These are phyloP conservation scores for Aspergillus sp. DNA, from an alignment of 2,329 filamentous ascomycete genomes.

Conservation along the genomic window DNA sequence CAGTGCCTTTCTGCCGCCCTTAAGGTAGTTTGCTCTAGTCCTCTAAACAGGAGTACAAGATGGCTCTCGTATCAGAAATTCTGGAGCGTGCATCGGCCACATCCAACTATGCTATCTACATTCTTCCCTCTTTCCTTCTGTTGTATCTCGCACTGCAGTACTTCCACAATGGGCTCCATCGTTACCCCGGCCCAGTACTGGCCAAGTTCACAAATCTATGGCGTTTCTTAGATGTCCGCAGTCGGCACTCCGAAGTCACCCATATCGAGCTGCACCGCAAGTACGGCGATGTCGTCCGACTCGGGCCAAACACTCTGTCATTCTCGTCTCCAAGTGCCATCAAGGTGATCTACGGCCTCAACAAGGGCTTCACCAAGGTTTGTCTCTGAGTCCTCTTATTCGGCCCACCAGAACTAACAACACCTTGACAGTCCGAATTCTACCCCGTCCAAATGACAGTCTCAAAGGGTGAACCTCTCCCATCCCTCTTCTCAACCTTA, in stretches of 20 bases:
- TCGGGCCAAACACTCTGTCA: conserved; percentile 71
- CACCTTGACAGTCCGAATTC: conserved; percentile 61
- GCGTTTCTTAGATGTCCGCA: conserved; percentile 69
- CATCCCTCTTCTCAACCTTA: conserved; percentile 73
- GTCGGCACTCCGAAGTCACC: conserved; percentile 65
- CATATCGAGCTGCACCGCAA: conserved; percentile 68
- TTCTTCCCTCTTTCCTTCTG: neutral
- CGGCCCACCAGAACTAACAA: neutral
- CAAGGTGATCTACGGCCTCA: conserved; percentile 77
- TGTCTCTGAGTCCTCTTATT: too few relatives aligned
- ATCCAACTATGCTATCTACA: conserved; percentile 6
- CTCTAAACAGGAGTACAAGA: neutral
- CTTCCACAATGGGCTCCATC: conserved; percentile 8
- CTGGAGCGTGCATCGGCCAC: neutral
- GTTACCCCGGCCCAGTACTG: conserved; percentile 64
- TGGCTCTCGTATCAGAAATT: conserved; percentile 6
- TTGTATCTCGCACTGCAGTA: neutral
- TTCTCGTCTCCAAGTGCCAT: conserved; percentile 73
- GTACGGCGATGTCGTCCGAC: conserved; percentile 70
- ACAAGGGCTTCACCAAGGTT: conserved; percentile 78
- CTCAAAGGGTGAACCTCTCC: conserved; percentile 65
- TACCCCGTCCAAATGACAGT: conserved; percentile 77
- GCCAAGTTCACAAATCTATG: conserved; percentile 72
- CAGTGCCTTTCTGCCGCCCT: neutral
- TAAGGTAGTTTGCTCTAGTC: neutral